A percentile compares a stretch with the other conserved stretches of the same genome.
Evolutionary conservation across 148 eudicot genomes (phyloP).

Genomic region (Spergularia bocconei): DNA sequence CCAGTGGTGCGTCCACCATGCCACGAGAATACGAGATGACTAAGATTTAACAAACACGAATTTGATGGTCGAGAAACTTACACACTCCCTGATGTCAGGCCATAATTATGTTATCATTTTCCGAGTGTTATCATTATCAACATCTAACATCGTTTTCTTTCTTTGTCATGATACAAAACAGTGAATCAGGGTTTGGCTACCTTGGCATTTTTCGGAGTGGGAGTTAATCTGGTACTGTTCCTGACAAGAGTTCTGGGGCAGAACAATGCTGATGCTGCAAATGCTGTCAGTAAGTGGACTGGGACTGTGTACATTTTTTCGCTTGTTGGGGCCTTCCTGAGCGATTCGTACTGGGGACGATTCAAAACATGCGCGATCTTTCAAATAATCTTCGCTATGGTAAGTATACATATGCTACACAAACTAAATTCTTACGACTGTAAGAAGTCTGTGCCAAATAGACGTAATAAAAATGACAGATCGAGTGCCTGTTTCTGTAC

Average conservation of each 20-base stretch:
- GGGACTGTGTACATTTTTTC: slow-evolving; percentile 96
- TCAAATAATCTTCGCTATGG: slow-evolving; percentile 68
- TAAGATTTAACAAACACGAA: no score
- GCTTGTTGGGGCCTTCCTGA: slow-evolving; percentile 83
- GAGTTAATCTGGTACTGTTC: slow-evolving; percentile 84
- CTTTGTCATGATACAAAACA: slow-evolving; percentile 31
- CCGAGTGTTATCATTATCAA: background rate
- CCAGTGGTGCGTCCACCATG: no score
- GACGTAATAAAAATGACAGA: no score
- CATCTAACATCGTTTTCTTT: background rate
- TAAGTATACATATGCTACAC: slow-evolving; percentile 30
- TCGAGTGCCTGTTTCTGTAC: no score
- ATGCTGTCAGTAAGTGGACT: slow-evolving; percentile 90
- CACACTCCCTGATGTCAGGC: no score
- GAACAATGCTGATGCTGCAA: slow-evolving; percentile 85
- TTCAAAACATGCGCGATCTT: slow-evolving; percentile 86
- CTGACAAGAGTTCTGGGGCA: slow-evolving; percentile 78
- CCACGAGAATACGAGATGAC: no score
- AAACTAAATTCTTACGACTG: background rate
- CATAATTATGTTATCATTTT: no score
- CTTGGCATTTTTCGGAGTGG: slow-evolving; percentile 88
- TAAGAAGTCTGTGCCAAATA: background rate
- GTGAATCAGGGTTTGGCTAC: slow-evolving; percentile 94
- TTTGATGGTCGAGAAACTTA: no score
- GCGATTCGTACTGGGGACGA: slow-evolving; percentile 93